Percentiles rank a stretch among this genome's conserved stretches.
These are phyloP conservation scores for Pyropia haitanensis DNA, from an alignment of 23 red algal species.

Conservation along the genomic window DNA sequence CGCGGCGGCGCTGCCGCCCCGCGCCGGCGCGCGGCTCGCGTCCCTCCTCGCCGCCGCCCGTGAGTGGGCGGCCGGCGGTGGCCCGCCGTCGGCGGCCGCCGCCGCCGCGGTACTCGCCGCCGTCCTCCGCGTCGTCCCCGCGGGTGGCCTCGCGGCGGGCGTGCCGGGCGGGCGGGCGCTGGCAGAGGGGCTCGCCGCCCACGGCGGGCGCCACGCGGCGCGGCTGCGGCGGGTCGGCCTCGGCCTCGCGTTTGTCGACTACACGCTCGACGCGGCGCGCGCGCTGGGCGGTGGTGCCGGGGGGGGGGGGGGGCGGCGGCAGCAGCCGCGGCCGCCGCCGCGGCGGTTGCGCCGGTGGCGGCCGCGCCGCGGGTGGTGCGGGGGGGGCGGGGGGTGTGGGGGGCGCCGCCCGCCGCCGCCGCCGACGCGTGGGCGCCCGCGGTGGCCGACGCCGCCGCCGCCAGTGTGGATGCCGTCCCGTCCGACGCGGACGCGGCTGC, in stretches of 20 bases:
- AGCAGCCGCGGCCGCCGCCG: too few relatives aligned
- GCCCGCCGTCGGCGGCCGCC: constrained; percentile 17
- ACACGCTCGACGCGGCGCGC: constrained; percentile 6
- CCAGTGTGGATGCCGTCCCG: too few relatives aligned
- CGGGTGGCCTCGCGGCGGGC: constrained; percentile 4
- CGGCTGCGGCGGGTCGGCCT: constrained; percentile 7
- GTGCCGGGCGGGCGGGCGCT: constrained; percentile 18
- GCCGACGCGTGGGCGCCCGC: too few relatives aligned
- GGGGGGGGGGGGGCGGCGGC: too few relatives aligned
- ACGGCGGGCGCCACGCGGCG: constrained; percentile 27
- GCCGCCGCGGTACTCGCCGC: constrained; percentile 19
- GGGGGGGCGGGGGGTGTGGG: too few relatives aligned
- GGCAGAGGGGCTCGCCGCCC: constrained; percentile 38
- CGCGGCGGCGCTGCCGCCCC: neutral
- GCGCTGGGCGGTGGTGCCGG: too few relatives aligned
- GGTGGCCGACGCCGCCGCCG: too few relatives aligned
- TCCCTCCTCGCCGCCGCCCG: constrained; percentile 21
- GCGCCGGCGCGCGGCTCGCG: neutral
- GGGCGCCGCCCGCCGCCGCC: too few relatives aligned
- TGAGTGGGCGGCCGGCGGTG: constrained; percentile 45
- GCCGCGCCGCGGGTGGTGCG: too few relatives aligned
- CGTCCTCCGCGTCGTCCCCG: constrained; percentile 13
- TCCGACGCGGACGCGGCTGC: too few relatives aligned
- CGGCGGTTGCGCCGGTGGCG: too few relatives aligned
- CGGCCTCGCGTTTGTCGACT: constrained; percentile 16